Evolutionary conservation across 1,139 yeast species (phyloP).

Genomic region (Blastobotrys ciferrii): DNA sequence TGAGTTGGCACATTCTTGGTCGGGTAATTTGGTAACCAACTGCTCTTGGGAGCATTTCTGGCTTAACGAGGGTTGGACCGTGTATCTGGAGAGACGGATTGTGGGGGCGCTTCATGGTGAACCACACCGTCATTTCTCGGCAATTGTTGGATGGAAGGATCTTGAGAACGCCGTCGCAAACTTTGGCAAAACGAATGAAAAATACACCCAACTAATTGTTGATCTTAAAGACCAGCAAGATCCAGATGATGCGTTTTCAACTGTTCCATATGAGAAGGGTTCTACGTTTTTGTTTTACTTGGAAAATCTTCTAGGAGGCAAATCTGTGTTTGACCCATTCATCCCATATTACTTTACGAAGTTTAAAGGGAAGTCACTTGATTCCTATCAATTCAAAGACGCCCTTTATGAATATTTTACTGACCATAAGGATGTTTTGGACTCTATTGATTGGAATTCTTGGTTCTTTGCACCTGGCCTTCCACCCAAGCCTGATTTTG

Average conservation of each 20-base stretch:
- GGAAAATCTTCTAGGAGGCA: slow-evolving; percentile 66
- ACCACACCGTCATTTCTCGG: slow-evolving; percentile 70
- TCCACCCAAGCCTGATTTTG: slow-evolving; percentile 75
- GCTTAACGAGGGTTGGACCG: slow-evolving; percentile 97
- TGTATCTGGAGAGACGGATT: slow-evolving; percentile 82
- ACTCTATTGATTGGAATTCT: slow-evolving; percentile 74
- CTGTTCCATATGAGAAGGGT: slow-evolving; percentile 91
- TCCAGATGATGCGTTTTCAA: slow-evolving; percentile 87
- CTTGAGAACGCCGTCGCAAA: slow-evolving; percentile 62
- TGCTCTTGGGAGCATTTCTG: slow-evolving; percentile 93
- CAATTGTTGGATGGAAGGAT: slow-evolving; percentile 87
- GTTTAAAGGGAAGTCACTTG: slow-evolving; percentile 69
- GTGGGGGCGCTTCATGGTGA: slow-evolving; percentile 77
- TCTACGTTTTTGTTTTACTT: slow-evolving; percentile 72
- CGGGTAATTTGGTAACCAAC: slow-evolving; percentile 86
- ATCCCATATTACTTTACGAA: slow-evolving; percentile 72
- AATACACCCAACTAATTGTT: slow-evolving; percentile 67
- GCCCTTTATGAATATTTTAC: slow-evolving; percentile 58
- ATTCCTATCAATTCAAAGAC: slow-evolving; percentile 77
- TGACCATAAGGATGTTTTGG: slow-evolving; percentile 50
- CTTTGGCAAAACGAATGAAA: slow-evolving; percentile 48
- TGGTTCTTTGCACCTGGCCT: slow-evolving; percentile 83
- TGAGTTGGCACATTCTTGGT: slow-evolving; percentile 91
- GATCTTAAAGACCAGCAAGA: slow-evolving; percentile 61
- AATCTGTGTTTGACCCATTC: slow-evolving; percentile 66